These are phyloP conservation scores for Epichloe coenophiala DNA, from an alignment of 2,329 filamentous ascomycete species.

Conservation along the genomic window DNA sequence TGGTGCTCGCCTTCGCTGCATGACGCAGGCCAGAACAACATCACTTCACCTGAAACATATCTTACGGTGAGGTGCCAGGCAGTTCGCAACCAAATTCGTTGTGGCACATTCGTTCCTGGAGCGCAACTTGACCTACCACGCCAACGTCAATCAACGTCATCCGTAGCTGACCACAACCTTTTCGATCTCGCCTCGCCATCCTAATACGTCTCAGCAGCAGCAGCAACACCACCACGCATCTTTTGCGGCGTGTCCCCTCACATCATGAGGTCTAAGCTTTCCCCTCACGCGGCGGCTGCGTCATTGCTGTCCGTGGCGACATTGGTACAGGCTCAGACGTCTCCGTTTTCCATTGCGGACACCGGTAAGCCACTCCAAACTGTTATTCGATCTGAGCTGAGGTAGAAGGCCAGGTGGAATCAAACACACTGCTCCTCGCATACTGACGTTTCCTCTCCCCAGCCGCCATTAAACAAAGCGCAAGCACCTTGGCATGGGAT, in stretches of 20 bases:
- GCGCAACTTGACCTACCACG: neutral
- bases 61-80: neutral
- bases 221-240: neutral
- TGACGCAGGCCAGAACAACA: neutral
- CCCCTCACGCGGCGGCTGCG: neutral
- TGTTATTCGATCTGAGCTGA: neutral
- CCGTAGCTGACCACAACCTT: no score
- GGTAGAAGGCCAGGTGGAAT: neutral
- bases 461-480: slow-evolving; percentile 26
- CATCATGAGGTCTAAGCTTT: slow-evolving; percentile 6
- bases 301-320: slow-evolving; percentile 4
- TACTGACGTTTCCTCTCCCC: neutral
- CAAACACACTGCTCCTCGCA: neutral
- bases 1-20: neutral
- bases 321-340: slow-evolving; percentile 5
- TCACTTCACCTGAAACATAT: no score
- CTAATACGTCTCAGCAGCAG: neutral
- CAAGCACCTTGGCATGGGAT: slow-evolving; percentile 28
- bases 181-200: neutral
- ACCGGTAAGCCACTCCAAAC: slow-evolving; percentile 3
- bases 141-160: neutral
- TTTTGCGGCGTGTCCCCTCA: neutral
- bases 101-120: neutral
- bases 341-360: slow-evolving; percentile 4
- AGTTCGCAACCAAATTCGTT: neutral